Base-by-base conservation (phyloP, 495 filamentous ascomycete species). In the Gamarada debralockiae region DNA sequence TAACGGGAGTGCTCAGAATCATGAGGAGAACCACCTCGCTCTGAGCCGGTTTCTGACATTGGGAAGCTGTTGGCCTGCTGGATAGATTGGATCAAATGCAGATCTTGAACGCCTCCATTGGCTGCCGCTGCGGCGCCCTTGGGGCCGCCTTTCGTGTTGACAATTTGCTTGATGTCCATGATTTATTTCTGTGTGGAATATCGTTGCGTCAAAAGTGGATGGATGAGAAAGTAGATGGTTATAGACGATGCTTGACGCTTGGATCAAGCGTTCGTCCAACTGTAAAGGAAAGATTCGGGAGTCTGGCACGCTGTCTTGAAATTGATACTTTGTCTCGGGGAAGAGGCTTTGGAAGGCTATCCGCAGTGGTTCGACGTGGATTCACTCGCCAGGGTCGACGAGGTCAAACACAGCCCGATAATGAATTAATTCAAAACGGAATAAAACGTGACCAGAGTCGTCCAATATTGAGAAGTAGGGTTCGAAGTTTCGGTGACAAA, bases 121-220 rank as follows among this genome's bases (percentile, higher is more conserved):
- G 53, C 51, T 36, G 52, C 57, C 6, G 53, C 58, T 9, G 57
- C 65, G 1, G 62, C 62, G 21, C 56, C 66, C 18, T 76, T 77
- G 50, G 74, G 72, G 64, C 79, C 76, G 57, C 73, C 76, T 70
- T 85, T 85, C 53, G 76, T 74, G 59, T 85, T 83, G 56, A 87
- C 65, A 58, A 87, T 84, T 60, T 80, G 82, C 60, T 81, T 82
- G 71, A 87, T 83, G 67, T 87, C 81, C 83, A 87, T 87, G 29
- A 24, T 46, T n/a, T n/a, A n/a, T n/a, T 22, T 42, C 9, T 12
- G 25, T 29, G 6, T 8, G 10, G 12, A 25, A 47, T 47, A 31
- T 43, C 21, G 29, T 22, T 5, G 20, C 15, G 20, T 38, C 42
- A 33, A 52, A 40, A n/a, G 23, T 17, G 24, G 31, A 39, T 23